Evolutionary conservation across 2,329 filamentous ascomycete species (phyloP).

Genomic region (Trichoderma semiorbis): DNA sequence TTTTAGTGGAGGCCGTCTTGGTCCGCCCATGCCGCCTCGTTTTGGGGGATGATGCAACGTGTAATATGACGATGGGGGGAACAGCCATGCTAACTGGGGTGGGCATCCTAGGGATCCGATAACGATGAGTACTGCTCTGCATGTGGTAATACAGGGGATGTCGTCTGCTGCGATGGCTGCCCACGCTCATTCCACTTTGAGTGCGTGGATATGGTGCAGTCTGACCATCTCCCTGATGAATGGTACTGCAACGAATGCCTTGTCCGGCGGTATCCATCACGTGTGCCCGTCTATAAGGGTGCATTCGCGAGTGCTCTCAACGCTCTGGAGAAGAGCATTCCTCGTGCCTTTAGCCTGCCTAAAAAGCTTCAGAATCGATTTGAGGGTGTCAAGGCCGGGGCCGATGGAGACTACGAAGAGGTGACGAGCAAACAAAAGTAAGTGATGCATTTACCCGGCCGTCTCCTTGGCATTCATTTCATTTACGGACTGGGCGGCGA

Average conservation of each 20-base stretch:
- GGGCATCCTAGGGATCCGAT: conserved; percentile 45
- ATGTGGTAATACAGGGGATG: conserved; percentile 77
- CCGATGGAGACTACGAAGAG: conserved; percentile 79
- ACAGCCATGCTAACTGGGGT: conserved; percentile 32
- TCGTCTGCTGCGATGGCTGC: conserved; percentile 94
- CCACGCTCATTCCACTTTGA: conserved; percentile 84
- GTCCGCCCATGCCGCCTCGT: conserved; percentile 18
- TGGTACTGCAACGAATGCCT: conserved; percentile 82
- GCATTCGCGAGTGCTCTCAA: conserved; percentile 62
- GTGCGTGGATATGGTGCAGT: conserved; percentile 79
- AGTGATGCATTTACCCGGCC: conserved; percentile 32
- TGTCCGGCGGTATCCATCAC: conserved; percentile 46
- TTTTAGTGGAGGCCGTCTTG: conserved; percentile 16
- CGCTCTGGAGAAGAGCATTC: conserved; percentile 64
- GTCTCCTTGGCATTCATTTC: neutral
- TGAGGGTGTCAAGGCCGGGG: conserved; percentile 71
- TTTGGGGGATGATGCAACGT: conserved; percentile 21
- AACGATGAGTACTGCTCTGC: conserved; percentile 90
- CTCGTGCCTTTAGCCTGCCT: conserved; percentile 71
- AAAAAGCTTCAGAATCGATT: conserved; percentile 69
- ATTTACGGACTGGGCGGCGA: neutral
- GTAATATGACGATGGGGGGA: conserved; percentile 15
- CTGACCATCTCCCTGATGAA: conserved; percentile 64
- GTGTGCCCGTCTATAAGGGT: conserved; percentile 47
- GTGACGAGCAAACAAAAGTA: conserved; percentile 62